Percentiles rank a stretch among this genome's conserved stretches.
Conservation (phyloP, 768 basidiomycete genomes). For the Phanerodontia chrysosporium region DNA sequence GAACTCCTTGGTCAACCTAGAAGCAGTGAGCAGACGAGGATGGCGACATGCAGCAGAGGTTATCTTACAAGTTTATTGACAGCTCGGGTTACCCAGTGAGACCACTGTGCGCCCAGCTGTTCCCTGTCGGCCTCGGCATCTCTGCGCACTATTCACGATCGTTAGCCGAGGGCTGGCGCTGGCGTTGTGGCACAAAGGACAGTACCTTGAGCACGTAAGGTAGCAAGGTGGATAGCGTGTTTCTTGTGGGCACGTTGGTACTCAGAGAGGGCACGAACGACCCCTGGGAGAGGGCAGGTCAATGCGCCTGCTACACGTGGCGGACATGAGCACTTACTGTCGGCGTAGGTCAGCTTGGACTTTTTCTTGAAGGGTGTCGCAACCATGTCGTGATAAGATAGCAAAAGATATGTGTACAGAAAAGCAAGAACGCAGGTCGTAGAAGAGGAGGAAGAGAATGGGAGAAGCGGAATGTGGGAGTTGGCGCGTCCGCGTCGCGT, state of each 20-base stretch:
- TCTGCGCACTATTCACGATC: conserved; percentile 35
- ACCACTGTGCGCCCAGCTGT: conserved; percentile 46
- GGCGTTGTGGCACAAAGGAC: conserved; percentile 9
- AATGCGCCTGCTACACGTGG: background rate
- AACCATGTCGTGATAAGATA: conserved; percentile 7
- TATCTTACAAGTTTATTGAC: conserved; percentile 39
- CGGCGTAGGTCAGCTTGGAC: conserved; percentile 35
- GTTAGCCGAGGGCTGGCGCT: background rate
- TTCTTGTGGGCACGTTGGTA: conserved; percentile 42
- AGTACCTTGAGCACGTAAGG: conserved; percentile 43
- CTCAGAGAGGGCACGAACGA: conserved; percentile 41
- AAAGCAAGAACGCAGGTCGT: background rate
- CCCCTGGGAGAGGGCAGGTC: conserved; percentile 30
- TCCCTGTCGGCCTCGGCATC: conserved; percentile 40
- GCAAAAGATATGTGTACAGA: background rate
- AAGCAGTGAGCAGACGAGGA: background rate
- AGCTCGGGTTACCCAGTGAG: conserved; percentile 42
- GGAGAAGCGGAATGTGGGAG: background rate
- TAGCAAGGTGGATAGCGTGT: conserved; percentile 41
- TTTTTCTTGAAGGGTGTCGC: conserved; percentile 15
- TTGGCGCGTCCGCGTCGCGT: conserved; percentile 6
- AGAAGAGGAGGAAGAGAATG: background rate
- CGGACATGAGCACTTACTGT: conserved; percentile 31
- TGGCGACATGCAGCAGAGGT: background rate
- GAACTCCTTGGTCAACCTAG: conserved; percentile 42